These are phyloP conservation scores for Bipolaris oryzae DNA, from an alignment of 2,329 filamentous ascomycete genomes.

Conservation along the genomic window DNA sequence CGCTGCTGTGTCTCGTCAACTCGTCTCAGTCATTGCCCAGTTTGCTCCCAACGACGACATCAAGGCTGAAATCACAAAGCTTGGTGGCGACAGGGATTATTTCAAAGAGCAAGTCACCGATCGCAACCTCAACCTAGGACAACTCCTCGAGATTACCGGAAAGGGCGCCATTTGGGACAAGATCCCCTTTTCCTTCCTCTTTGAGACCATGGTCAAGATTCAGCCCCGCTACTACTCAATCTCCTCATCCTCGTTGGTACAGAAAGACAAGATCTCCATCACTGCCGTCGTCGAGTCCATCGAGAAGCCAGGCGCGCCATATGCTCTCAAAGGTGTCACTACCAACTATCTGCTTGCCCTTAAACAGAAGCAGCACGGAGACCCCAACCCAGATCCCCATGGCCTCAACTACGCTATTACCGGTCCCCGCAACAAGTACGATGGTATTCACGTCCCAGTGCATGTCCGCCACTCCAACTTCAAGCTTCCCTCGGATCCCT, in stretches of 20 bases:
- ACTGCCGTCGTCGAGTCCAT: constrained; percentile 93
- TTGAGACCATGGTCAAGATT: constrained; percentile 92
- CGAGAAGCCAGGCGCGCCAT: constrained; percentile 74
- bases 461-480: constrained; percentile 99
- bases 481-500: constrained; percentile 94
- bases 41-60: constrained; percentile 85
- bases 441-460: constrained; percentile 91
- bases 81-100: constrained; percentile 93
- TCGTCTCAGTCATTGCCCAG: constrained; percentile 81
- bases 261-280: constrained; percentile 93
- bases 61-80: constrained; percentile 86
- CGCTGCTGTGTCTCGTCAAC: constrained; percentile 94
- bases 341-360: constrained; percentile 96
- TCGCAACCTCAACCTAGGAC: constrained; percentile 87
- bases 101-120: constrained; percentile 85
- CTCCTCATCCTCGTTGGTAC: constrained; percentile 91
- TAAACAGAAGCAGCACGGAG: constrained; percentile 95
- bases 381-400: constrained; percentile 79
- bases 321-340: constrained; percentile 88
- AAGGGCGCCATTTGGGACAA: constrained; percentile 78
- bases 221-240: constrained; percentile 99
- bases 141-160: constrained; percentile 75
- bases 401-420: constrained; percentile 84
- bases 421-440: constrained; percentile 95
- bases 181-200: constrained; percentile 91